Percentiles rank a stretch among this genome's conserved stretches.
These are phyloP conservation scores for Cenchrus fungigraminus DNA, from an alignment of 176 grass and related monocot species.

Conservation along the genomic window DNA sequence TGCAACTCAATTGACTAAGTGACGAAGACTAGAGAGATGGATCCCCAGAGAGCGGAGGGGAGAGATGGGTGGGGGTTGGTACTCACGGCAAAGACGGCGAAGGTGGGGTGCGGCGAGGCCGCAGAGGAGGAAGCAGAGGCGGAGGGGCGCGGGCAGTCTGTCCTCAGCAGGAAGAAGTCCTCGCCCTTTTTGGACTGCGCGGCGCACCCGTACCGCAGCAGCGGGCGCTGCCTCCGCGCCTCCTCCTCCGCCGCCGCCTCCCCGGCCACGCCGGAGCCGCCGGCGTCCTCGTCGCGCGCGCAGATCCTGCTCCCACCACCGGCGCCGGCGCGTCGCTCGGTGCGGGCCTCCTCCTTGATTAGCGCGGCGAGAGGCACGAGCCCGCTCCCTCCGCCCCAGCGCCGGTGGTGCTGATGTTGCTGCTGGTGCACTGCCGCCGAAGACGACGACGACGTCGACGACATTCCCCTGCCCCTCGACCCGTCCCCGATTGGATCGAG, in stretches of 20 bases:
- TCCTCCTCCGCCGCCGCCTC: constrained; percentile 2
- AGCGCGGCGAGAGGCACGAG: constrained; percentile 78
- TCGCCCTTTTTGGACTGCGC: constrained; percentile 96
- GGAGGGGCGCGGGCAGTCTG: constrained; percentile 70
- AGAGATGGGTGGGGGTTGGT: neutral
- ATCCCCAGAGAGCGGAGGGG: neutral
- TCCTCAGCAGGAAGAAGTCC: constrained; percentile 93
- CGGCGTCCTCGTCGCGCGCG: constrained; percentile 33
- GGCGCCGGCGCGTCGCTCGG: constrained; percentile 21
- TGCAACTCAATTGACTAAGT: neutral
- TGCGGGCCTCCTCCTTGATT: constrained; percentile 71
- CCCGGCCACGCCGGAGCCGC: neutral
- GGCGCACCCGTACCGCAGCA: constrained; percentile 83
- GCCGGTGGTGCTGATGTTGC: neutral
- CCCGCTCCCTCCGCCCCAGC: constrained; percentile 24
- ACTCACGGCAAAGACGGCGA: constrained; percentile 84
- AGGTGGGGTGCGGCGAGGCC: constrained; percentile 57
- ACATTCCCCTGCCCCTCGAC: constrained; percentile 38
- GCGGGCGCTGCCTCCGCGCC: constrained; percentile 55
- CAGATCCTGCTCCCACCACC: constrained; percentile 39
- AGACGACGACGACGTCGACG: constrained; percentile 12
- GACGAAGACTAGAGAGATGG: neutral
- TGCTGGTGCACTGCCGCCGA: constrained; percentile 12
- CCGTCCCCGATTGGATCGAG: constrained; percentile 54
- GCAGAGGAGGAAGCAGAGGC: constrained; percentile 50